Evolutionary conservation across 495 filamentous ascomycete species (phyloP), one percentile per base, ranked within the genome.

Genomic region (Podospora bellae-mahoneyi): DNA sequence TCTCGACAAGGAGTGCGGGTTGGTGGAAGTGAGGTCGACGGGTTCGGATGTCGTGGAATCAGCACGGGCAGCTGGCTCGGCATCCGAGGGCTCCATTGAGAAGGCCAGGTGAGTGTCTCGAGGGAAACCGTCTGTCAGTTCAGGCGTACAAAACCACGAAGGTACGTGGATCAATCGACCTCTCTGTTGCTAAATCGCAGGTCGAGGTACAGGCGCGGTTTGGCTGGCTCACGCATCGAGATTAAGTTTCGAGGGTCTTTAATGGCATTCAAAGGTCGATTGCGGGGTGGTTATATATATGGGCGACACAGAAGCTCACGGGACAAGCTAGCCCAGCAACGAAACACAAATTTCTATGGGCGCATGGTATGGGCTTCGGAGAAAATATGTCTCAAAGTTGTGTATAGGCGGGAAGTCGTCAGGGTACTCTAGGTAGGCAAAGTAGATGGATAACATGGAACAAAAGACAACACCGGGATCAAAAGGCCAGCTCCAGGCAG

Each of bases 1-100:
- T 34, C 76, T 78, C 61, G 84, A 83, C 23, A 87, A 80, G 1
- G 81, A 83, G 65, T 80, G 69, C 1, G 76, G 78, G 23, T 77
- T 81, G 3, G 77, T 77, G 20, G 76, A 77, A 16, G 72, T 67
- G 16, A 75, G 62, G 30, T 83, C 80, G 53, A 76, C 73, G 7
- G 76, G 71, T 34, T 81, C 79, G 64, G 77, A 63, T 9, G 75
- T 68, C 0, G 76, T 59, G 34, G 79, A 80, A 15, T 69, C 70
- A 48, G 39, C 39, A 48, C 39, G 39, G 39, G 75, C 60, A 16
- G 76, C 74, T 60, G 62, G 62, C 32, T 28, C 28, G 4, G 70
- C 71, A 28, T 77, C 74, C 16, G 74, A 60, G 53, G 75, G 30
- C 7, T 72, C 67, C 77, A 80, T 81, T 20, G 32, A 48, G 39